Evolutionary conservation across 495 filamentous ascomycete species (phyloP).

Genomic region (Neurospora sp.): DNA sequence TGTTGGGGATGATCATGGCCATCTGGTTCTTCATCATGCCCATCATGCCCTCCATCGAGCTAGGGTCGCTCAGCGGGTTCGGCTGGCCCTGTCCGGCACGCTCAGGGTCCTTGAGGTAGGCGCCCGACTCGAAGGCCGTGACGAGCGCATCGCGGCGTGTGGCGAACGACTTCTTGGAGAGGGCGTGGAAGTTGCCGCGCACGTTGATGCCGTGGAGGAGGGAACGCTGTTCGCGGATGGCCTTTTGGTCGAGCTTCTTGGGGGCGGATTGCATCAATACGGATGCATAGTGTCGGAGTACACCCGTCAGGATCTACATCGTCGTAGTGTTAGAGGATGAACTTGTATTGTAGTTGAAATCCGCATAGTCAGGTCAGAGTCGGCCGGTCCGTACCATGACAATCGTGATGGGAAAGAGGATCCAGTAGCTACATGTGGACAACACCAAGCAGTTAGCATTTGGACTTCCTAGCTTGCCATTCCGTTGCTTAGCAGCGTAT

Average conservation of each 20-base stretch:
- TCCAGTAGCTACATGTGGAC: constrained; percentile 69
- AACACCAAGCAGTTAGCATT: neutral
- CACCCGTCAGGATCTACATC: constrained; percentile 74
- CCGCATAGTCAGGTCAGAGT: neutral
- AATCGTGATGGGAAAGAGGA: constrained; percentile 88
- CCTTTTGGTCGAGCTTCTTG: constrained; percentile 65
- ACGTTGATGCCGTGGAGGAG: constrained; percentile 80
- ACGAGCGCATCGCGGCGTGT: constrained; percentile 70
- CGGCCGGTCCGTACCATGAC: constrained; percentile 66
- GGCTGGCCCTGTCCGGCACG: constrained; percentile 74
- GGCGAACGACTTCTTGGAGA: constrained; percentile 68
- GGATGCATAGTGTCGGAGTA: constrained; percentile 91
- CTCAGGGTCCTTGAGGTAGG: constrained; percentile 82
- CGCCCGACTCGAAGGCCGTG: constrained; percentile 68
- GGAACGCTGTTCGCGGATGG: constrained; percentile 77
- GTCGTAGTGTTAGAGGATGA: constrained; percentile 1
- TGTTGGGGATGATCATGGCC: constrained; percentile 99
- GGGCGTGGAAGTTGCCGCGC: constrained; percentile 63
- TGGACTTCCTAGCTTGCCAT: neutral
- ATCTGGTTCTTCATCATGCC: constrained; percentile 99
- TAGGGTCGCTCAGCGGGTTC: constrained; percentile 96
- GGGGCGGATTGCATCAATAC: constrained; percentile 79
- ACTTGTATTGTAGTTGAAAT: neutral
- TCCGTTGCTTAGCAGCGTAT: neutral
- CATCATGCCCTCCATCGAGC: constrained; percentile 99